Evolutionary conservation across 495 filamentous ascomycete species (phyloP).

Genomic region (Aspergillus cristatus): DNA sequence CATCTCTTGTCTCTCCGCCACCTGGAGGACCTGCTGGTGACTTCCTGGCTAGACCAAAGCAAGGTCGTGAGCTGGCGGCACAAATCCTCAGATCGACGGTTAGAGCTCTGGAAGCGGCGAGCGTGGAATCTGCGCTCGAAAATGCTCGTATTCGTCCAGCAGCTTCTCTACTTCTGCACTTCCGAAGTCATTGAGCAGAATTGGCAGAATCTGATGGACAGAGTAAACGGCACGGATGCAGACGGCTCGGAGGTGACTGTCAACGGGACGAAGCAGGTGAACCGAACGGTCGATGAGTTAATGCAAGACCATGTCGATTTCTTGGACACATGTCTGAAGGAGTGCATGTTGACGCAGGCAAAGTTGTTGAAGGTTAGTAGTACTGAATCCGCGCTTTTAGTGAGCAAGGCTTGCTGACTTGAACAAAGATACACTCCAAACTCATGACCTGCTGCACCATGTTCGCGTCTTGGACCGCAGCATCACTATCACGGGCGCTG

Average conservation of each 20-base stretch:
- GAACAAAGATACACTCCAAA: constrained; percentile 80
- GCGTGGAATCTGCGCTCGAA: constrained; percentile 86
- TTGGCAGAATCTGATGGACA: constrained; percentile 84
- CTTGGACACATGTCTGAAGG: constrained; percentile 92
- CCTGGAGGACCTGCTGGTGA: constrained; percentile 72
- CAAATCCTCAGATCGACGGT: constrained; percentile 56
- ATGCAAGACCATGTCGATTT: constrained; percentile 99
- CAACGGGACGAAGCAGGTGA: constrained; percentile 43
- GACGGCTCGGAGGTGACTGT: constrained; percentile 39
- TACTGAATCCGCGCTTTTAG: not conserved
- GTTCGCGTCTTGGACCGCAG: constrained; percentile 79
- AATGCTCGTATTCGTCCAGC: constrained; percentile 96
- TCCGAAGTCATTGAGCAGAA: constrained; percentile 96
- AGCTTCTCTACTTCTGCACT: constrained; percentile 92
- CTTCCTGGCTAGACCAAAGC: constrained; percentile 84
- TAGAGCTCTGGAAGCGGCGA: constrained; percentile 88
- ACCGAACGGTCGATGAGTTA: constrained; percentile 87
- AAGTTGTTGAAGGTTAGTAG: constrained; percentile 74
- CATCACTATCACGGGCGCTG: constrained; percentile 64
- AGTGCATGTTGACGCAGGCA: constrained; percentile 96
- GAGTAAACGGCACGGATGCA: constrained; percentile 57
- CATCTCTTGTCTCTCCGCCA: constrained; percentile 84
- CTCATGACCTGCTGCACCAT: constrained; percentile 85
- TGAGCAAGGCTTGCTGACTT: constrained; percentile 13
- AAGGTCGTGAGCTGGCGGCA: constrained; percentile 78